phyloP scores from a whole-genome alignment of 2,329 filamentous ascomycete species.

The Trichoderma sp. region DNA sequence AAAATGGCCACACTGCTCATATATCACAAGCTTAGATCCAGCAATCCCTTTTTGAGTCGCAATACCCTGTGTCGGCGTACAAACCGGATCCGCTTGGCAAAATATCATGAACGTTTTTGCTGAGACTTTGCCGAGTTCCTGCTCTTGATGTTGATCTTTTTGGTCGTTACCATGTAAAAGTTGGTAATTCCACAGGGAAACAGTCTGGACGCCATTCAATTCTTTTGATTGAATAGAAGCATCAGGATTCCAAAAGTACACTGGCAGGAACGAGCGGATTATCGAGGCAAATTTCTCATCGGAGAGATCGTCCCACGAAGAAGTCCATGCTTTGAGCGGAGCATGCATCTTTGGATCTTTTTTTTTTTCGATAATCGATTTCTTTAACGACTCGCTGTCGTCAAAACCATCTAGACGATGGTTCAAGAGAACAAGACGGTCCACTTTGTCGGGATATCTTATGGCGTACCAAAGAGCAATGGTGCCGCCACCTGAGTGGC shows the following conservation, averaged over 20 bases:
- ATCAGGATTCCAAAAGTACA: constrained; percentile 5
- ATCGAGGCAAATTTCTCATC: constrained; percentile 2
- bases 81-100: constrained; percentile 15
- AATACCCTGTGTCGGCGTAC: background rate
- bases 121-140: background rate
- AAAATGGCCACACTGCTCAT: constrained; percentile 4
- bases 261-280: constrained; percentile 1
- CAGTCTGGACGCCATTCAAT: background rate
- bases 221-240: background rate
- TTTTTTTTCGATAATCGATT: background rate
- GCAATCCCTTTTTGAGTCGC: background rate
- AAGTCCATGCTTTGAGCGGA: constrained; percentile 7
- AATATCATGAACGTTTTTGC: constrained; percentile 5
- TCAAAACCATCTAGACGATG: background rate
- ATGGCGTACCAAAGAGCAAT: constrained; percentile 16
- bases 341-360: constrained; percentile 4
- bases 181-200: constrained; percentile 11
- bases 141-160: background rate
- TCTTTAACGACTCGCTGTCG: constrained; percentile 5
- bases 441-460: background rate
- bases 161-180: background rate
- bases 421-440: background rate
- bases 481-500: constrained; percentile 5
- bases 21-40: constrained; percentile 6
- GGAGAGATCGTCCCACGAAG: background rate